phyloP scores from a whole-genome alignment of 169 alveolate genomes.

The Plasmodium chabaudi region DNA sequence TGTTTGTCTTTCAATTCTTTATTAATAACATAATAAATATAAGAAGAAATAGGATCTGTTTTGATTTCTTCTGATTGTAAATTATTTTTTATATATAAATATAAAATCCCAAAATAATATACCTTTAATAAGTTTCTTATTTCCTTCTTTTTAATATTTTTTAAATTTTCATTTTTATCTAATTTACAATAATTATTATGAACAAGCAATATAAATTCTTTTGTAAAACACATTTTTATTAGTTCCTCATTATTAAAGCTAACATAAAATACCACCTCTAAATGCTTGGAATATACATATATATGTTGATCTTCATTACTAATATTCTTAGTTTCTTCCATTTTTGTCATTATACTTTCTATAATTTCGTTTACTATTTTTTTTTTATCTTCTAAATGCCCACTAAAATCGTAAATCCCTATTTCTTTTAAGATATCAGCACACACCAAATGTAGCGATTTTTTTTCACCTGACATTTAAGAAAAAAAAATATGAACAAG shows the following conservation, averaged over 20 bases:
- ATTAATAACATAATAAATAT: slow-evolving; percentile 19
- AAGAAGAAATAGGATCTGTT: not conserved
- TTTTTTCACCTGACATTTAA: slow-evolving; percentile 30
- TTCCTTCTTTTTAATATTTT: slow-evolving; percentile 23
- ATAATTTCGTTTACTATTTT: not conserved
- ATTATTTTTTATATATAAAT: slow-evolving; percentile 14
- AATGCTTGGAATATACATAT: slow-evolving; percentile 21
- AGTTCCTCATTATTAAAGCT: slow-evolving; percentile 37
- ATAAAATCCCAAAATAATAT: slow-evolving; percentile 51
- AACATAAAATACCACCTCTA: slow-evolving; percentile 30
- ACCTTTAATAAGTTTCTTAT: slow-evolving; percentile 15
- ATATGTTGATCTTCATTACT: slow-evolving; percentile 7
- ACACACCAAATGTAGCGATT: slow-evolving; percentile 41
- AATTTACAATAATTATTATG: slow-evolving; percentile 26
- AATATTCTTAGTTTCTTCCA: not conserved
- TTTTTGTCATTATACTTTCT: not conserved
- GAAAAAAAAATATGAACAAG: not conserved
- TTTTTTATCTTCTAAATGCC: not conserved
- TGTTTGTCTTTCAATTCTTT: slow-evolving; percentile 36
- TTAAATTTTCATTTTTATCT: not conserved
- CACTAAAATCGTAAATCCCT: not conserved
- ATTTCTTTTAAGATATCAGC: slow-evolving; percentile 11
- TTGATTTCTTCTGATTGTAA: slow-evolving; percentile 1
- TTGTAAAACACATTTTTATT: slow-evolving; percentile 8
- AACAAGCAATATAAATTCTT: slow-evolving; percentile 10